Conservation (phyloP, 805 yeast species). For the Cyberlindnera maclurae region DNA sequence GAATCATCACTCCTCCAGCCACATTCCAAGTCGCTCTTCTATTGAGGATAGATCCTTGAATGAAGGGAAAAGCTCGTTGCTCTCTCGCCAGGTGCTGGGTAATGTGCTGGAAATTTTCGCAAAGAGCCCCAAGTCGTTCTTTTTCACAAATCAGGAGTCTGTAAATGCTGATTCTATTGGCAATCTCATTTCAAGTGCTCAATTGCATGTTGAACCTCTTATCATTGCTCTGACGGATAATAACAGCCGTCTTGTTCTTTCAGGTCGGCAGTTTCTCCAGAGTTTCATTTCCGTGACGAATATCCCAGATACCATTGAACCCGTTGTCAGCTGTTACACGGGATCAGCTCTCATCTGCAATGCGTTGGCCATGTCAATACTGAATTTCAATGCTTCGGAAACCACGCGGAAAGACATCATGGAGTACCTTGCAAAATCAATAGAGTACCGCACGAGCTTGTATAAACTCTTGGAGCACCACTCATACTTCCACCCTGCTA, state of each 20-base stretch:
- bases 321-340: conserved; percentile 30
- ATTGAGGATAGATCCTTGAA: conserved; percentile 6
- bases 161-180: conserved; percentile 4
- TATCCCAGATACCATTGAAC: conserved; percentile 23
- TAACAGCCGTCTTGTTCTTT: conserved; percentile 28
- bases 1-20: conserved; percentile 16
- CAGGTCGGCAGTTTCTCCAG: conserved; percentile 30
- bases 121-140: conserved; percentile 29
- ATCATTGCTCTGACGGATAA: conserved; percentile 31
- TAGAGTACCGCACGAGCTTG: conserved; percentile 31
- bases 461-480: conserved; percentile 22
- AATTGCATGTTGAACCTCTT: conserved; percentile 27
- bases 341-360: conserved; percentile 34
- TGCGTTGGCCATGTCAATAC: conserved; percentile 29
- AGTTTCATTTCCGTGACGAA: conserved; percentile 26
- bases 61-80: conserved; percentile 8
- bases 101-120: conserved; percentile 27
- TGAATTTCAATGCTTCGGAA: conserved; percentile 25
- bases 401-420: conserved; percentile 29
- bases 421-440: conserved; percentile 31
- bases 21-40: conserved; percentile 11
- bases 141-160: conserved; percentile 5
- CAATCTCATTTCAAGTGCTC: conserved; percentile 1
- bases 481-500: conserved; percentile 18
- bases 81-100: conserved; percentile 22